Conservation (phyloP, 345 rosid genomes). For the Hevea brasiliensis region DNA sequence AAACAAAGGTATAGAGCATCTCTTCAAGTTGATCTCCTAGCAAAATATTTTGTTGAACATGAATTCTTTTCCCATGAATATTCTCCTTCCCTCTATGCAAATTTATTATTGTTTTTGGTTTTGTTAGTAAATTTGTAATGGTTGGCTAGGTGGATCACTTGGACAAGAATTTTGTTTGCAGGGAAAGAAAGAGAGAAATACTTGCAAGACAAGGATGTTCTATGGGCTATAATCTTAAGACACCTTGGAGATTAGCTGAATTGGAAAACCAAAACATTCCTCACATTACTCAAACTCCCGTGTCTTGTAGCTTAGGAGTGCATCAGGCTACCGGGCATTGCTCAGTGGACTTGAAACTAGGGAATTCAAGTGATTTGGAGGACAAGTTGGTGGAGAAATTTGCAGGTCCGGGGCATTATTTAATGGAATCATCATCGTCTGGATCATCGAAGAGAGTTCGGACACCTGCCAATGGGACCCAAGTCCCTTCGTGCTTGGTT, state of each 20-base stretch:
- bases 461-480: slow-evolving; percentile 38
- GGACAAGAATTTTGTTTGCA: slow-evolving; percentile 12
- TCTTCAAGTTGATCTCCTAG: neutral
- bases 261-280: slow-evolving; percentile 18
- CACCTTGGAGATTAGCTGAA: slow-evolving; percentile 21
- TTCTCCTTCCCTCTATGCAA: neutral
- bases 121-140: neutral
- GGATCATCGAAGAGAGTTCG: slow-evolving; percentile 52
- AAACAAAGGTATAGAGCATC: neutral
- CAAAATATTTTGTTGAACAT: neutral
- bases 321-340: slow-evolving; percentile 18
- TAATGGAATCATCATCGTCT: slow-evolving; percentile 57
- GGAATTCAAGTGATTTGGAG: slow-evolving; percentile 29
- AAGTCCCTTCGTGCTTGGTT: slow-evolving; percentile 64
- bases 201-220: slow-evolving; percentile 23
- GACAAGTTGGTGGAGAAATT: slow-evolving; percentile 11
- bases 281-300: slow-evolving; percentile 15
- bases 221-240: slow-evolving; percentile 26
- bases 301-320: slow-evolving; percentile 15
- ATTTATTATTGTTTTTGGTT: slow-evolving; percentile 3
- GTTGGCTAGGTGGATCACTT: slow-evolving; percentile 7
- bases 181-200: slow-evolving; percentile 12
- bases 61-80: neutral
- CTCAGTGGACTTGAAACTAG: slow-evolving; percentile 31
- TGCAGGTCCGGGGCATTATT: slow-evolving; percentile 19